phyloP scores from a whole-genome alignment of 1,284 basidiomycete genomes.

The Ustilago cynodontis region DNA sequence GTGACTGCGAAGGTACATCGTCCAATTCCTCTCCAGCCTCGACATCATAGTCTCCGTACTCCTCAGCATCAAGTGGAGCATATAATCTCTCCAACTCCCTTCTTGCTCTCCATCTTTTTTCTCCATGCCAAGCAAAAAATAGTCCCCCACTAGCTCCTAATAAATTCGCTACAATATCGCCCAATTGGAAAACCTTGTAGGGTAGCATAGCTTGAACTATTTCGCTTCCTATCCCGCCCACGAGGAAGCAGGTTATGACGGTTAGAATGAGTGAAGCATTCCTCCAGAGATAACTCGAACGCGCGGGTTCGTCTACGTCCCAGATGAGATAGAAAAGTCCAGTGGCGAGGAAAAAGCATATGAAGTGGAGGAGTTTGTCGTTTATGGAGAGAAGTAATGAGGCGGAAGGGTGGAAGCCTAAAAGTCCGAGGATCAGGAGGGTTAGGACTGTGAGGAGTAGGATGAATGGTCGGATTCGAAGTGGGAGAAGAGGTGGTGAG shows the following conservation, averaged over 20 bases:
- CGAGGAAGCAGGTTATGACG: conserved; percentile 70
- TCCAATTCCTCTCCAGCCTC: conserved; percentile 22
- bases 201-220: conserved; percentile 85
- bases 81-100: conserved; percentile 61
- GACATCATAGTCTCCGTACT: conserved; percentile 45
- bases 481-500: conserved; percentile 36
- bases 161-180: conserved; percentile 85
- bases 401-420: conserved; percentile 65
- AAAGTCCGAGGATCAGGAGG: conserved; percentile 58
- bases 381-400: conserved; percentile 76
- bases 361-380: conserved; percentile 85
- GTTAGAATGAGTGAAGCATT: conserved; percentile 80
- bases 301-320: conserved; percentile 80
- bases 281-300: conserved; percentile 84
- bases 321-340: conserved; percentile 87
- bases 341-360: conserved; percentile 83
- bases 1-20: neutral
- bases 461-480: conserved; percentile 62
- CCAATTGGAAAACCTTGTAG: conserved; percentile 83
- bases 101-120: conserved; percentile 47
- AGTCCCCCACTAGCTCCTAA: conserved; percentile 81
- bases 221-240: conserved; percentile 85
- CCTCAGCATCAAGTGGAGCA: conserved; percentile 57
- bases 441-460: conserved; percentile 53
- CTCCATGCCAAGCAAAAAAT: conserved; percentile 69